These are phyloP conservation scores for Heritiera littoralis DNA, from an alignment of 345 rosid genomes.

Conservation along the genomic window DNA sequence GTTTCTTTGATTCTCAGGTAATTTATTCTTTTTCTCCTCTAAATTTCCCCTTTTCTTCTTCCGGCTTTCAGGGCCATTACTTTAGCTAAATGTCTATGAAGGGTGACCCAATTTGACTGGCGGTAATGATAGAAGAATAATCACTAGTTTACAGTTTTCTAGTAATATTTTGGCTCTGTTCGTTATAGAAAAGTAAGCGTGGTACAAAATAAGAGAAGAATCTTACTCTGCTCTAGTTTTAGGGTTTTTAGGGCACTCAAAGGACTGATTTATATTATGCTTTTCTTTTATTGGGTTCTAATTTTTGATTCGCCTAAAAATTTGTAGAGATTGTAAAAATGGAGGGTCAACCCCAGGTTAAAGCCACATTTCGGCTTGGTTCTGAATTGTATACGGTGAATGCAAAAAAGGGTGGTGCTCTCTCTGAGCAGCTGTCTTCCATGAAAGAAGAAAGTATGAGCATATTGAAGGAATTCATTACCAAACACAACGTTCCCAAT, in stretches of 20 bases:
- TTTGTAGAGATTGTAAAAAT: slow-evolving; percentile 27
- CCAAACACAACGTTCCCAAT: slow-evolving; percentile 71
- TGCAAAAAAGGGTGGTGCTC: slow-evolving; percentile 39
- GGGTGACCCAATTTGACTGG: not conserved
- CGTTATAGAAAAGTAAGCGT: not conserved
- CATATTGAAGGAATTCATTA: slow-evolving; percentile 70
- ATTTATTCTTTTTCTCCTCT: not conserved
- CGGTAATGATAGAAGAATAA: not conserved
- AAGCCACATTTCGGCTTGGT: slow-evolving; percentile 60
- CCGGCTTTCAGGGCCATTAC: not conserved
- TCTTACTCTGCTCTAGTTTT: not conserved
- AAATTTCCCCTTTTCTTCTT: not conserved
- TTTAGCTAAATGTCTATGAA: not conserved
- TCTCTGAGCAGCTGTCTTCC: slow-evolving; percentile 66
- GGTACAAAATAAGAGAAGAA: not conserved
- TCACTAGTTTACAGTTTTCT: not conserved
- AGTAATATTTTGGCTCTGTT: no score
- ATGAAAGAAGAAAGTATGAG: slow-evolving; percentile 75
- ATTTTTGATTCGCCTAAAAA: slow-evolving; percentile 1
- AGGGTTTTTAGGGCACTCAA: not conserved
- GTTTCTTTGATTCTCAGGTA: slow-evolving; percentile 2
- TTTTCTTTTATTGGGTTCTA: not conserved
- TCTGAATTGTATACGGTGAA: slow-evolving; percentile 56
- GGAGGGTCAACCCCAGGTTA: slow-evolving; percentile 57
- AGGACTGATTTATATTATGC: not conserved